Evolutionary conservation across 192 early-diverging fungal genomes (phyloP), one percentile per base, ranked within the genome.

Genomic region (Haplosporangium gracile): DNA sequence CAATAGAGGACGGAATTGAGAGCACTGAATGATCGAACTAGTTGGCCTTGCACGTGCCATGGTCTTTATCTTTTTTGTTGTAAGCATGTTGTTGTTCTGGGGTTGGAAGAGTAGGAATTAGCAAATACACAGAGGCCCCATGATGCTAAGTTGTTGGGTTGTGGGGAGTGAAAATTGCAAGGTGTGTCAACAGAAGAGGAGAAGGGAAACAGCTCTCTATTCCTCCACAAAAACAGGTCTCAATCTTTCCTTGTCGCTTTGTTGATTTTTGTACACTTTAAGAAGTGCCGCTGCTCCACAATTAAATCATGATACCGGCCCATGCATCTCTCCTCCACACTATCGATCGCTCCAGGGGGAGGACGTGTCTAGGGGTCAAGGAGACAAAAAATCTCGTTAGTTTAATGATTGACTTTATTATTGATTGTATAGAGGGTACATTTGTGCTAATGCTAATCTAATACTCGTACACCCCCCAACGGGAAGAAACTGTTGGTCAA

Each of bases 221-320:
- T 65, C 29, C 60, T 65, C 60, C 60, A 65, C 60, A 65, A 63
- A 63, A 63, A 2, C 10, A 49, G 32, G 13, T 10, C 11, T 60
- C 55, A 26, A n/a, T 57, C 9, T n/a, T 26, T 29, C 26, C 26
- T 34, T 65, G 29, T 65, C 29, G 60, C n/a, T 65, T 65, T 65
- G 29, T 65, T 65, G n/a, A 32, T 65, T 51, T 65, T 15, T 65
- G 60, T 65, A 65, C 60, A 65, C 60, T 63, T 63, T 63, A 63
- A 26, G 60, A 15, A n/a, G 55, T 57, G 55, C 24, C 18, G 4
- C 55, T n/a, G 4, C 55, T n/a, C 60, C 11, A 29, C 60, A 65
- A 65, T 65, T 29, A 32, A 51, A 51, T 26, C 7, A 11, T 7
- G 29, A 63, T 32, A 65, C 60, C 29, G 29, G 60, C 60, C 29